Percentiles rank a stretch among this genome's conserved stretches.
Conservation (phyloP, 768 basidiomycete species). For the Clavaria fumosa region DNA sequence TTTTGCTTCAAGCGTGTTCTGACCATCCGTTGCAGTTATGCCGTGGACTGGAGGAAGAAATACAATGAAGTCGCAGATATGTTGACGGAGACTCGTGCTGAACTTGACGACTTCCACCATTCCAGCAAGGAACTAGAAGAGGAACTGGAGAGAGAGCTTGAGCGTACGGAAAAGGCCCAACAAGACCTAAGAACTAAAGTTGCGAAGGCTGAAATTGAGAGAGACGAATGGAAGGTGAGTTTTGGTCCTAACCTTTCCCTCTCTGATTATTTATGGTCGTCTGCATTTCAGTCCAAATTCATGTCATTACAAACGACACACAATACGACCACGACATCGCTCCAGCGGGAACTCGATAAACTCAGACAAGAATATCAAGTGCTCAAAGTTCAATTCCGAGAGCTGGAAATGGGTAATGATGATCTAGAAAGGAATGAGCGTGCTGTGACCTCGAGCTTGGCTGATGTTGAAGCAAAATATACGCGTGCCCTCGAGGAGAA, state of each 20-base stretch:
- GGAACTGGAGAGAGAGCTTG: conserved; percentile 83
- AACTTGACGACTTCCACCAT: conserved; percentile 77
- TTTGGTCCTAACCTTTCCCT: neutral
- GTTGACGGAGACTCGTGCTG: conserved; percentile 68
- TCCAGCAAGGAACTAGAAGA: conserved; percentile 86
- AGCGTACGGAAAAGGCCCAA: conserved; percentile 73
- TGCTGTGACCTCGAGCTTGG: conserved; percentile 67
- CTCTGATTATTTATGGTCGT: neutral
- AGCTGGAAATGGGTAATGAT: conserved; percentile 96
- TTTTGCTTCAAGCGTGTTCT: no score
- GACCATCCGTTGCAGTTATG: conserved; percentile 37
- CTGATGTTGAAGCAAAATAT: conserved; percentile 79
- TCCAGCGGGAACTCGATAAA: conserved; percentile 83
- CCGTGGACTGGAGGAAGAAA: conserved; percentile 62
- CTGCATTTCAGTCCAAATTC: conserved; percentile 35
- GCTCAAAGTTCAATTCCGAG: conserved; percentile 59
- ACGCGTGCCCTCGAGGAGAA: conserved; percentile 89
- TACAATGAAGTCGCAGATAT: conserved; percentile 75
- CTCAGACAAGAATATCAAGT: conserved; percentile 61
- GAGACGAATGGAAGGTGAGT: conserved; percentile 88
- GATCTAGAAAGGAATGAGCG: conserved; percentile 93
- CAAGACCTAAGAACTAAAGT: conserved; percentile 65
- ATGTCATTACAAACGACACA: conserved; percentile 80
- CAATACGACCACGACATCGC: conserved; percentile 77
- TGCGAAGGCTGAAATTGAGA: conserved; percentile 52